Percentiles rank a stretch among this genome's conserved stretches.
Evolutionary conservation across 306 rosid genomes (phyloP).

Genomic region (Bauhinia variegata): DNA sequence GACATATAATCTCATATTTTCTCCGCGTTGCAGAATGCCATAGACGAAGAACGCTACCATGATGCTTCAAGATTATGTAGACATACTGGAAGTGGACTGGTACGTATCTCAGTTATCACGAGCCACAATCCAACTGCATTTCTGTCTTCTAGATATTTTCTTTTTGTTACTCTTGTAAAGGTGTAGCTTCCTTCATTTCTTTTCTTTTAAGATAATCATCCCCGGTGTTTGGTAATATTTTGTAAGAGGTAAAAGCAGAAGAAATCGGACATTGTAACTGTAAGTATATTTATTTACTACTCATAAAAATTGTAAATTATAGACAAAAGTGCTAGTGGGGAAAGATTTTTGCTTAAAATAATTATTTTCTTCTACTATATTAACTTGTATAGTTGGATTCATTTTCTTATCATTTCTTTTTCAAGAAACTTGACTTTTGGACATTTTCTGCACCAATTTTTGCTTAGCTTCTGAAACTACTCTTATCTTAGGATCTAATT

Average conservation of each 20-base stretch:
- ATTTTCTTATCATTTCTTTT: too few relatives aligned
- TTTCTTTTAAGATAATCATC: too few relatives aligned
- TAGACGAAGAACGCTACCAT: constrained; percentile 87
- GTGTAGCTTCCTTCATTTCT: too few relatives aligned
- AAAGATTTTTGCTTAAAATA: background rate
- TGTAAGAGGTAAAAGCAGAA: background rate
- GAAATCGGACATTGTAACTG: background rate
- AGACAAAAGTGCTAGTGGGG: background rate
- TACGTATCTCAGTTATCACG: constrained; percentile 39
- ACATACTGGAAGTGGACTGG: constrained; percentile 97
- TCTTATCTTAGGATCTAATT: too few relatives aligned
- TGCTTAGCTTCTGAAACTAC: too few relatives aligned
- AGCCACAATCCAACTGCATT: constrained; percentile 22
- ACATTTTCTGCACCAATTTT: too few relatives aligned
- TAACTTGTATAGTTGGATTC: too few relatives aligned
- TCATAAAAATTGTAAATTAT: constrained; percentile 1
- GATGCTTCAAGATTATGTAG: constrained; percentile 88
- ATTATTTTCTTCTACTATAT: too few relatives aligned
- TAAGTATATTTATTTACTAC: background rate
- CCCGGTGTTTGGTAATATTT: background rate
- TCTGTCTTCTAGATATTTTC: too few relatives aligned
- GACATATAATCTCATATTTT: constrained; percentile 22
- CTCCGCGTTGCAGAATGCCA: constrained; percentile 63
- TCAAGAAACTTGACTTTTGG: too few relatives aligned
- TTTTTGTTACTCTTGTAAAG: too few relatives aligned